Conservation (phyloP, 2,329 filamentous ascomycete species). For the Neofusicoccum kwambonambiense region DNA sequence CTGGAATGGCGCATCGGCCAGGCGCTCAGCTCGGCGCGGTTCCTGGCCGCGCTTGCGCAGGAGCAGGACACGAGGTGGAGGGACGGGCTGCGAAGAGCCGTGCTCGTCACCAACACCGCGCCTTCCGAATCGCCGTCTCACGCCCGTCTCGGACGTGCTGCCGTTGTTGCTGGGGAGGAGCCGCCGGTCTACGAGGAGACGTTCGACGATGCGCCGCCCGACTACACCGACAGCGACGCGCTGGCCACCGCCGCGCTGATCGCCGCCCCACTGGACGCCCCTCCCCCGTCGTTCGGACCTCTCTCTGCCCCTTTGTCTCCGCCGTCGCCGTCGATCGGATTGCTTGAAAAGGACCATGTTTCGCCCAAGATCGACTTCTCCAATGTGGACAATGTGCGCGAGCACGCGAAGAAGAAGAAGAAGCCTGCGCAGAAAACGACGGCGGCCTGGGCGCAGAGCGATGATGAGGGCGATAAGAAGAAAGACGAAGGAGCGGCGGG, state of each 20-base stretch:
- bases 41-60: background rate
- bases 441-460: constrained; percentile 40
- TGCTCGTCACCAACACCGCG: no score
- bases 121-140: background rate
- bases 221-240: constrained; percentile 45
- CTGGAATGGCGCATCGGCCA: constrained; percentile 1
- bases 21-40: background rate
- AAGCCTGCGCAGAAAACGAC: constrained; percentile 39
- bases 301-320: background rate
- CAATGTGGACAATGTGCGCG: constrained; percentile 51
- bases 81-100: background rate
- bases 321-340: background rate
- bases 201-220: constrained; percentile 43
- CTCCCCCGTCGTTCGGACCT: constrained; percentile 5
- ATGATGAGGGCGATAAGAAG: constrained; percentile 49
- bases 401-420: constrained; percentile 56
- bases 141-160: no score
- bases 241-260: constrained; percentile 28
- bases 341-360: background rate
- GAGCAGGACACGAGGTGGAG: background rate
- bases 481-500: constrained; percentile 33
- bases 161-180: no score
- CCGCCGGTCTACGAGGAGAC: constrained; percentile 47
- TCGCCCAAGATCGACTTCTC: constrained; percentile 57
- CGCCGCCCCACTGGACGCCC: background rate